phyloP scores from a whole-genome alignment of 1,139 yeast genomes.

The Kodamaea plutei region DNA sequence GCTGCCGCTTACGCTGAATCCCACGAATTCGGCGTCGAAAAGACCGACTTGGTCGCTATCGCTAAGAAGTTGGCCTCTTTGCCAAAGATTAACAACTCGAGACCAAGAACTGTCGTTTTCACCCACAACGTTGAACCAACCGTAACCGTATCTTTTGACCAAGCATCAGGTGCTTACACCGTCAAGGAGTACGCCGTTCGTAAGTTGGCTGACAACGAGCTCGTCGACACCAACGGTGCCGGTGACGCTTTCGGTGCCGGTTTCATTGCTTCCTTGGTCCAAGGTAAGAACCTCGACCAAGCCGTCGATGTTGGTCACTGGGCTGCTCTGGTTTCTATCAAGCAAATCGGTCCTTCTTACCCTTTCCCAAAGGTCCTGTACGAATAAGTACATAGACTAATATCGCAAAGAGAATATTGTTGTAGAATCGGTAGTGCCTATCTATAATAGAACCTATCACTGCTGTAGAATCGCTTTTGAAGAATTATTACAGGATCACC shows the following conservation, averaged over 20 bases:
- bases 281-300: constrained; percentile 59
- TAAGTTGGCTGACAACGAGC: constrained; percentile 58
- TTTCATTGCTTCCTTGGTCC: constrained; percentile 82
- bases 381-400: no score
- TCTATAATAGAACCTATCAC: no score
- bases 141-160: constrained; percentile 58
- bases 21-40: constrained; percentile 54
- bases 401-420: no score
- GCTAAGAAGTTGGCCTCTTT: constrained; percentile 78
- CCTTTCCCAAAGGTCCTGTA: constrained; percentile 61
- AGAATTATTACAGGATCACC: no score
- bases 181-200: constrained; percentile 63
- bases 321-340: constrained; percentile 91
- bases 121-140: constrained; percentile 94
- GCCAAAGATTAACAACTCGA: constrained; percentile 69
- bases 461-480: no score
- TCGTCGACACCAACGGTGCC: constrained; percentile 96
- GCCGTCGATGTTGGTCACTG: constrained; percentile 90
- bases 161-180: constrained; percentile 40
- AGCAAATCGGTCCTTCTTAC: constrained; percentile 91
- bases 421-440: no score
- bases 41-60: constrained; percentile 63
- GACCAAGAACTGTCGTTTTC: constrained; percentile 81
- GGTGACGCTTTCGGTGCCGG: constrained; percentile 99
- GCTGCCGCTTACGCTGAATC: constrained; percentile 93